Base-by-base conservation (phyloP, 495 filamentous ascomycete species). In the Evernia prunastri region DNA sequence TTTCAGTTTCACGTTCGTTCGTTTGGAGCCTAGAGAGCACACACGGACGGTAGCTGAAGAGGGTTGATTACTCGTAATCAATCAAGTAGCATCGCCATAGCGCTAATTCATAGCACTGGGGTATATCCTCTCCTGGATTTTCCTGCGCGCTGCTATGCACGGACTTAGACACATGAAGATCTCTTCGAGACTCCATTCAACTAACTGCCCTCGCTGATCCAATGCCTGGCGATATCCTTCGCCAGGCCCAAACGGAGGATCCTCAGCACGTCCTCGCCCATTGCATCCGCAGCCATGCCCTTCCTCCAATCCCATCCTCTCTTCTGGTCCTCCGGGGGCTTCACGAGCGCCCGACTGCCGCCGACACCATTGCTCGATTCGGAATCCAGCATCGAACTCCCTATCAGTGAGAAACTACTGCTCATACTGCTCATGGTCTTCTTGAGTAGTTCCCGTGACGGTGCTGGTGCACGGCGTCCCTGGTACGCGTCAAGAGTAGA, bases 221-320 rank as follows among this genome's bases (percentile, higher is more conserved):
- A 91, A 47, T 83, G 78, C 69, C 78, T 80, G 9, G 83, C 85
- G 61, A 89, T 72, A 69, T 89, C 90, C 68, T 80, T 82, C 18
- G 90, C 88, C 70, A 96, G 70, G 29, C 88, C 89, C 63, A 89
- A 70, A 69, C 92, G 82, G 77, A 96, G 68, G 69, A 89, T 78
- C 61, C 79, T 75, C 45, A 96, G 75, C 2, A 96, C 76, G 69
- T 92, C 88, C 67, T 81, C 77, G 0, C 84, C 89, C 59, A 69
- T 84, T 15, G 79, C 80, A 36, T 78, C 76, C 53, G 81, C 82
- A 17, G 77, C 70, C 59, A 93, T 72, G 15, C 82, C 83, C 9
- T 75, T 78, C 66, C 92, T 76, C 92, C 92, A 97, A 75, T 97
- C 92, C 92, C 92, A 96, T 1, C 87, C 87, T 59, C 89, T 78